phyloP scores from a whole-genome alignment of 1,139 yeast genomes.

The Tardiomyces blankii region DNA sequence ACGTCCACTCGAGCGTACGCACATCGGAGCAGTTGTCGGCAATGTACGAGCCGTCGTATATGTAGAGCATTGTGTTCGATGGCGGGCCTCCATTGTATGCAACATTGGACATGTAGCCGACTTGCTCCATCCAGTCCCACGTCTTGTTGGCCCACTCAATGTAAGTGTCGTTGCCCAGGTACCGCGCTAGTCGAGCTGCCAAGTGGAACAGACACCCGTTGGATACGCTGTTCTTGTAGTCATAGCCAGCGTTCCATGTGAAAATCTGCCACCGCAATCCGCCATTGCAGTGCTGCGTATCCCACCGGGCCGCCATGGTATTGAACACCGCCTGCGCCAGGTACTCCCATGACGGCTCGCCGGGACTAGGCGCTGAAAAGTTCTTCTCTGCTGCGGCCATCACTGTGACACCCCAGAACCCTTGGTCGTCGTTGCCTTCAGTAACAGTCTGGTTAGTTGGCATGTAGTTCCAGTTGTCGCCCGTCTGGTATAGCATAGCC shows the following conservation, averaged over 20 bases:
- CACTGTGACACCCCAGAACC: slow-evolving; percentile 79
- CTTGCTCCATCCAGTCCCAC: slow-evolving; percentile 57
- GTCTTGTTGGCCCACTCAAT: slow-evolving; percentile 53
- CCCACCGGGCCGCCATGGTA: slow-evolving; percentile 73
- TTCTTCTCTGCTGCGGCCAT: slow-evolving; percentile 79
- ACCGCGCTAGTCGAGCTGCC: slow-evolving; percentile 69
- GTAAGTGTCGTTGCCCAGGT: slow-evolving; percentile 53
- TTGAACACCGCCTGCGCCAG: slow-evolving; percentile 68
- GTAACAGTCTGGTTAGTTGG: slow-evolving; percentile 66
- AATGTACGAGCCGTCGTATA: slow-evolving; percentile 66
- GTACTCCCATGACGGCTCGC: slow-evolving; percentile 47
- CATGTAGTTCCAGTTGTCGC: slow-evolving; percentile 55
- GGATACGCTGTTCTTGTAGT: slow-evolving; percentile 68
- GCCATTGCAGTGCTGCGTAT: slow-evolving; percentile 49
- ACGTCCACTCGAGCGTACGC: slow-evolving; percentile 55
- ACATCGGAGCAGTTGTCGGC: slow-evolving; percentile 44
- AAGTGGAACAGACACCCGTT: slow-evolving; percentile 70
- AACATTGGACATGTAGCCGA: slow-evolving; percentile 32
- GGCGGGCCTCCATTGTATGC: slow-evolving; percentile 1
- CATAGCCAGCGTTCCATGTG: slow-evolving; percentile 64
- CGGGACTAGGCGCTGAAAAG: slow-evolving; percentile 49
- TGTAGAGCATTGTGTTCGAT: slow-evolving; percentile 25
- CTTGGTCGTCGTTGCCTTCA: slow-evolving; percentile 92
- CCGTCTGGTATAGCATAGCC: slow-evolving; percentile 56
- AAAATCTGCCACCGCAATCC: slow-evolving; percentile 85